Base-by-base conservation (phyloP, 108 stramenopile genomes). In the Nitzschia putrida region DNA sequence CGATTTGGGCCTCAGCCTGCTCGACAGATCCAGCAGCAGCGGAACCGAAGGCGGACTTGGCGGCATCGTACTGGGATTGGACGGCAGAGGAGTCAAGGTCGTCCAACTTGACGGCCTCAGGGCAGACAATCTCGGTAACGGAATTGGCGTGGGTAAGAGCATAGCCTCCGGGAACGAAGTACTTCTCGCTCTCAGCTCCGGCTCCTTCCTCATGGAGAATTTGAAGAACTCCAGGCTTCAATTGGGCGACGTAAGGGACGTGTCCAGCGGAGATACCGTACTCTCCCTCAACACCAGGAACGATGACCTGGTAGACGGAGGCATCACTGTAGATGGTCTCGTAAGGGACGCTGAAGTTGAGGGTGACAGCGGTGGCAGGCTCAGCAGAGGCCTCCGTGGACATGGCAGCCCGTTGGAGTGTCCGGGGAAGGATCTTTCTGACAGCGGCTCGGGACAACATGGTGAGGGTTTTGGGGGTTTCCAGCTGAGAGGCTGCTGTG, bases 111-210 rank as follows among this genome's bases (percentile, higher is more conserved):
- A 97, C 97, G 52, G 96, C 97, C 75, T 98, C 98, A 55, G 96
- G 94, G 68, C 95, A 96, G 29, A 95, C 78, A 61, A 98, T 88
- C 65, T 98, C 97, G 64, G 97, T 96, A 21, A 88, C 84, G 8
- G 93, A 95, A 59, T 91, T 85, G 51, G 87, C 88, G 68, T 95
- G 94, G 57, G 95, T 97, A 72, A 98, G 75, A 21, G 97, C 89
- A 67, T 95, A 98, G 53, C 97, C 98, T 59, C 96, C 98, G 13
- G 94, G 80, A 37, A 98, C 95, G 78, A 98, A 98, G 73, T 92
- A 98, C 77, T 97, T 97, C 82, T 98, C 98, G 24, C 84, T 70
- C 69, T 95, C 98, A 29, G 63, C 39, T 9, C 57, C 34, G 16
- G 61, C 65, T 20, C 86, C 91, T 73, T 83, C 85, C 47, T 90